Evolutionary conservation across 345 rosid species (phyloP).

Genomic region (Brassica cretica): DNA sequence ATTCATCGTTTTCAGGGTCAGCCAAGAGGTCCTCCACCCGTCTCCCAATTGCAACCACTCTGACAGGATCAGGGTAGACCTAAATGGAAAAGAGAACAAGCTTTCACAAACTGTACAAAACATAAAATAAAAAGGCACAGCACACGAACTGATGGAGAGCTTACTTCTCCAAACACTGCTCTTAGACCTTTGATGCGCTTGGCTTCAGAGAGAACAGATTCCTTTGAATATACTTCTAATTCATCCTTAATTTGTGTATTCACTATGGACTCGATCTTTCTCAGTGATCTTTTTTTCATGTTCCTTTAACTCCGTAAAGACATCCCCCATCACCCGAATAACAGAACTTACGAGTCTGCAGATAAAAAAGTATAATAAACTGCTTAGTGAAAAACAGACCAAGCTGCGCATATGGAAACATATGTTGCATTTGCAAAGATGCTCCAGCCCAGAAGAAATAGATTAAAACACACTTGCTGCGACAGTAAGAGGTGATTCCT

Average conservation of each 20-base stretch:
- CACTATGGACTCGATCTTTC: slow-evolving; percentile 9
- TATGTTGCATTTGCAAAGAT: neutral
- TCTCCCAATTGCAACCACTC: slow-evolving; percentile 73
- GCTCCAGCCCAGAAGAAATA: neutral
- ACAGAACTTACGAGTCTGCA: slow-evolving; percentile 45
- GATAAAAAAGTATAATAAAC: neutral
- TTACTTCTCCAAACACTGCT: slow-evolving; percentile 86
- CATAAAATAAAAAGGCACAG: neutral
- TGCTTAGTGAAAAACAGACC: neutral
- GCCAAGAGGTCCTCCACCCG: slow-evolving; percentile 71
- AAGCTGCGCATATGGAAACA: neutral
- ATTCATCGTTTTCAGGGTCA: slow-evolving; percentile 71
- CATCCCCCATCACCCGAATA: slow-evolving; percentile 62
- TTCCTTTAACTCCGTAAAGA: slow-evolving; percentile 72
- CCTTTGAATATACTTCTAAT: slow-evolving; percentile 10
- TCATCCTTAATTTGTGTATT: slow-evolving; percentile 2
- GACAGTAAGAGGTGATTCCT: neutral
- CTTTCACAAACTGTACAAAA: neutral
- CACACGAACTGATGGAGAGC: slow-evolving; percentile 5
- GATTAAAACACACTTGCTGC: neutral
- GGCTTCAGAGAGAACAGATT: slow-evolving; percentile 63
- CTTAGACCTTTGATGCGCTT: slow-evolving; percentile 65
- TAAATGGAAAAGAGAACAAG: slow-evolving; percentile 22
- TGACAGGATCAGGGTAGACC: slow-evolving; percentile 80
- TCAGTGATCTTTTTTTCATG: slow-evolving; percentile 59